phyloP scores from a whole-genome alignment of 2,329 filamentous ascomycete genomes.

The Phaeosphaeriaceae sp. region DNA sequence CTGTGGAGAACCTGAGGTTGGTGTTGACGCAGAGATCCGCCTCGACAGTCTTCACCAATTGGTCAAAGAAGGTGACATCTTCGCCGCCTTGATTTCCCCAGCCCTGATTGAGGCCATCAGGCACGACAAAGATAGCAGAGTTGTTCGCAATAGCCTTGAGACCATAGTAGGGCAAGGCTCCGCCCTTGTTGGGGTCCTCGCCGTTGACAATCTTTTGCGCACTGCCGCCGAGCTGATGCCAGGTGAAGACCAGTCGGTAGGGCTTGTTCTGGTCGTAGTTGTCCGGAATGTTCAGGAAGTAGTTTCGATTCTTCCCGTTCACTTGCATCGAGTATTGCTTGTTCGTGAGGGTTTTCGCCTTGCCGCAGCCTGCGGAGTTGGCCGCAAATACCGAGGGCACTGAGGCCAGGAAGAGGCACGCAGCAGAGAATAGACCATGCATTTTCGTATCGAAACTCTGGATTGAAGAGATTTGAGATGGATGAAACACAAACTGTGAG shows the following conservation, averaged over 20 bases:
- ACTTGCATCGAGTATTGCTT: constrained; percentile 30
- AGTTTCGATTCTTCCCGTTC: constrained; percentile 49
- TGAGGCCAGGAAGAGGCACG: constrained; percentile 16
- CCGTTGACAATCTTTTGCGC: constrained; percentile 46
- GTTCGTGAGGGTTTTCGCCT: constrained; percentile 19
- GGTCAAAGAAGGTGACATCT: constrained; percentile 52
- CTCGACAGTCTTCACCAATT: constrained; percentile 49
- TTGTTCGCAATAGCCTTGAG: constrained; percentile 45
- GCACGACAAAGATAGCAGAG: constrained; percentile 52
- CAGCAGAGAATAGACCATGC: constrained; percentile 12
- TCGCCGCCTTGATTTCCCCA: constrained; percentile 54
- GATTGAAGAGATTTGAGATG: too few species aligned
- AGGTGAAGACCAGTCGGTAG: constrained; percentile 52
- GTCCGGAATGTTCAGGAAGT: constrained; percentile 49
- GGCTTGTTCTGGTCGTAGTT: constrained; percentile 50
- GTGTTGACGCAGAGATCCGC: constrained; percentile 52
- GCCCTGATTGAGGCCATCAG: constrained; percentile 51
- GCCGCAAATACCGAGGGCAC: constrained; percentile 11
- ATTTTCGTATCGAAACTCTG: neutral
- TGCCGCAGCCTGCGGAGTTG: constrained; percentile 22
- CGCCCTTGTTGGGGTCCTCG: constrained; percentile 16
- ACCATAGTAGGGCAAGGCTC: constrained; percentile 50
- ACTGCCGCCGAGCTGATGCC: constrained; percentile 52
- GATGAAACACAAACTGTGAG: too few species aligned
- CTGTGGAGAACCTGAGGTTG: constrained; percentile 51